Percentiles rank a stretch among this genome's conserved stretches.
Evolutionary conservation across 2,329 filamentous ascomycete genomes (phyloP).

Genomic region (Xylariaceae sp.): DNA sequence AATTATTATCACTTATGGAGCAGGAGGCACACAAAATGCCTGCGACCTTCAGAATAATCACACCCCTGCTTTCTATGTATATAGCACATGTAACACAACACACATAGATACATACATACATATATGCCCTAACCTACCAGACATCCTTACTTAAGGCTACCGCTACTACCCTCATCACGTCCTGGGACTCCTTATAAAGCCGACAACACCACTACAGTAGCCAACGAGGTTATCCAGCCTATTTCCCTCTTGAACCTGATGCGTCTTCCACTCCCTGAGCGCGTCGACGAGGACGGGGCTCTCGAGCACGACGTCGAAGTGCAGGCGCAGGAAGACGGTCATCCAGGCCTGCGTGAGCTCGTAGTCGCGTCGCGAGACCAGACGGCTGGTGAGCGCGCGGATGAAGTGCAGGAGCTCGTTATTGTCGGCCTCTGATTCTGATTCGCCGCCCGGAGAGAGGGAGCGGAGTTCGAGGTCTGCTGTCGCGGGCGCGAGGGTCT

Average conservation of each 20-base stretch:
- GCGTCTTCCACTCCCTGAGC: constrained; percentile 63
- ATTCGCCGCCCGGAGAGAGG: too few species aligned
- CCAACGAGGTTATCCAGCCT: constrained; percentile 73
- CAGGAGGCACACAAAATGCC: too few species aligned
- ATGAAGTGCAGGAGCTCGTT: constrained; percentile 79
- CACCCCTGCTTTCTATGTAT: too few species aligned
- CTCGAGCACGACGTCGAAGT: constrained; percentile 54
- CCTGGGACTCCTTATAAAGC: constrained; percentile 65
- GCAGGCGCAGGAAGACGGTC: constrained; percentile 82
- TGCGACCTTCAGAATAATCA: too few species aligned
- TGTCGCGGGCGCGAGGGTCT: constrained; percentile 73
- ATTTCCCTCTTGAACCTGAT: constrained; percentile 65
- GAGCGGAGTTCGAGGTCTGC: constrained; percentile 90
- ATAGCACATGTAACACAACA: too few species aligned
- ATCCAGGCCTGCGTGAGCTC: constrained; percentile 97
- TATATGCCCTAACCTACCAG: background rate
- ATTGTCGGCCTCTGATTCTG: constrained; percentile 40
- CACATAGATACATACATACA: background rate
- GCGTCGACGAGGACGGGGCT: constrained; percentile 50
- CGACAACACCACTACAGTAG: constrained; percentile 81
- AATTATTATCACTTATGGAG: too few species aligned
- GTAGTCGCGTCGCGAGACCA: constrained; percentile 71
- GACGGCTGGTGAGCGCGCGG: constrained; percentile 65
- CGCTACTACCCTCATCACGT: constrained; percentile 32
- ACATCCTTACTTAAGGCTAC: background rate